Evolutionary conservation across 2,329 filamentous ascomycete species (phyloP).

Genomic region (Fusarium xylarioides): DNA sequence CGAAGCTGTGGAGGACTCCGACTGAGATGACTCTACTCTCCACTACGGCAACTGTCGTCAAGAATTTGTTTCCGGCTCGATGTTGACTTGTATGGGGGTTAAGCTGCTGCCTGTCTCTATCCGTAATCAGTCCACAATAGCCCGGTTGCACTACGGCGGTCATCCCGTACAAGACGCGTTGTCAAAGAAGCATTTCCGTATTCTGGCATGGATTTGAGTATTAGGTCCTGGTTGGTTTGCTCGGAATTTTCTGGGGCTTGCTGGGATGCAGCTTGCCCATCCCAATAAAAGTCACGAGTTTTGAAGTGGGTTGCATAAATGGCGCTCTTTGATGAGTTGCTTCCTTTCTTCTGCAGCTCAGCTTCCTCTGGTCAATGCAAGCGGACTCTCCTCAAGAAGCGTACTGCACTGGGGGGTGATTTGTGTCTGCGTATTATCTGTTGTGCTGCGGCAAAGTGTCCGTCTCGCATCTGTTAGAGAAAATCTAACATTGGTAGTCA

Average conservation of each 20-base stretch:
- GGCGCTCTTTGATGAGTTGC: slow-evolving; percentile 20
- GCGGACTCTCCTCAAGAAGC: not conserved
- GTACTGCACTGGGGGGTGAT: not conserved
- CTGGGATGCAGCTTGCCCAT: slow-evolving; percentile 26
- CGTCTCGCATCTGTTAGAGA: slow-evolving; percentile 17
- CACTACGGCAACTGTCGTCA: slow-evolving; percentile 24
- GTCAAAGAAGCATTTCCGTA: not conserved
- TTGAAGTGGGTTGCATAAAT: slow-evolving; percentile 26
- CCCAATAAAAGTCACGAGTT: slow-evolving; percentile 27
- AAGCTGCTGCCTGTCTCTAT: not conserved
- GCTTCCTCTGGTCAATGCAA: not conserved
- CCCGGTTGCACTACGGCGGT: not conserved
- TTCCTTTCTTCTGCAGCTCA: slow-evolving; percentile 23
- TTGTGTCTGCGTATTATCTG: not conserved
- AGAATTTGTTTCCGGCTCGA: not conserved
- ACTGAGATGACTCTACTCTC: slow-evolving; percentile 15
- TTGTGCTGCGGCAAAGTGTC: not conserved
- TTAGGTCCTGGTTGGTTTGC: slow-evolving; percentile 7
- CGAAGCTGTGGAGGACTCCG: not conserved
- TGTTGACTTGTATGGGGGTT: not conserved
- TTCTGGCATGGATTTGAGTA: not conserved
- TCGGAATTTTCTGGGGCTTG: slow-evolving; percentile 16
- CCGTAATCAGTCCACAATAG: not conserved
- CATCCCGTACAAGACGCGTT: not conserved
- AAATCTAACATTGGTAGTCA: not conserved